phyloP scores from a whole-genome alignment of 2,329 filamentous ascomycete genomes.

The Fusarium luffae region DNA sequence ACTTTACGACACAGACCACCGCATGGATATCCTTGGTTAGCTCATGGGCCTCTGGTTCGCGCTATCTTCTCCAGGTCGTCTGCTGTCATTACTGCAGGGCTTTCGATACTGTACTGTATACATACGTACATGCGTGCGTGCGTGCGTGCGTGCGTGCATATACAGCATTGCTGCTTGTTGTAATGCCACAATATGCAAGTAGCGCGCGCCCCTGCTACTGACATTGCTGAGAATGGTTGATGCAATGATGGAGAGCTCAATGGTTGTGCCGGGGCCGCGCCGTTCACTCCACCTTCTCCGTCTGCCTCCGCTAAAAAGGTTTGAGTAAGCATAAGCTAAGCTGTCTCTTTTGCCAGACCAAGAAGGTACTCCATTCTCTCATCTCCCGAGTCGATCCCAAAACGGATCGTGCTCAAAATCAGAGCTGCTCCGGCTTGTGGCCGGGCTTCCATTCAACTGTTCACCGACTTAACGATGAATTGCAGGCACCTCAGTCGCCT shows the following conservation, averaged over 20 bases:
- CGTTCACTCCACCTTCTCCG: slow-evolving; percentile 42
- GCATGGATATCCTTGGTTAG: slow-evolving; percentile 23
- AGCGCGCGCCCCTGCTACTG: slow-evolving; percentile 24
- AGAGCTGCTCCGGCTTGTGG: slow-evolving; percentile 35
- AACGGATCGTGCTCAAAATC: slow-evolving; percentile 25
- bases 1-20: slow-evolving; percentile 21
- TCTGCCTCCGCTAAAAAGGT: slow-evolving; percentile 40
- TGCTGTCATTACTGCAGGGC: slow-evolving; percentile 37
- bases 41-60: slow-evolving; percentile 37
- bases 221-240: slow-evolving; percentile 29
- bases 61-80: slow-evolving; percentile 34
- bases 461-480: slow-evolving; percentile 14
- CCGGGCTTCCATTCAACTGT: slow-evolving; percentile 28
- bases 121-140: background rate
- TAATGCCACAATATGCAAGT: slow-evolving; percentile 19
- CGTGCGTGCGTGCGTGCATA: background rate
- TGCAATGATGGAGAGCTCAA: slow-evolving; percentile 33
- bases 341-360: slow-evolving; percentile 34
- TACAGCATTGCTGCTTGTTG: slow-evolving; percentile 12
- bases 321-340: slow-evolving; percentile 47
- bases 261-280: slow-evolving; percentile 38
- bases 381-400: slow-evolving; percentile 42
- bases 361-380: slow-evolving; percentile 37
- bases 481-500: slow-evolving; percentile 21
- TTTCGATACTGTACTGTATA: slow-evolving; percentile 16